phyloP scores from a whole-genome alignment of 2,329 filamentous ascomycete genomes.

The Clathrospora elynae region DNA sequence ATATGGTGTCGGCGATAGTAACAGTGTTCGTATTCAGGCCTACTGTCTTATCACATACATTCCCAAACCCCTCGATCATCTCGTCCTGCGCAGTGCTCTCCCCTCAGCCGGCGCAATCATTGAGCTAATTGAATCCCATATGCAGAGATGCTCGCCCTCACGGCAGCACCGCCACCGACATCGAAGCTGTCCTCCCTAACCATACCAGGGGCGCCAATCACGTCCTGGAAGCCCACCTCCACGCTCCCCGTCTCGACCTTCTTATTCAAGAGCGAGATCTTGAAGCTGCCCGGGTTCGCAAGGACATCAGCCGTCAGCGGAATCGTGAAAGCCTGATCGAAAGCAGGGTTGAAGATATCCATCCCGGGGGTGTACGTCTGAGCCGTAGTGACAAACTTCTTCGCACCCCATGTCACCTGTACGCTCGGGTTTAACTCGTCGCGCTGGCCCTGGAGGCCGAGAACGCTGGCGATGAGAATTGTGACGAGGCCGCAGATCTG shows the following conservation, averaged over 20 bases:
- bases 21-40: no score
- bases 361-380: constrained; percentile 53
- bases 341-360: constrained; percentile 57
- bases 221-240: constrained; percentile 36
- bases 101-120: no score
- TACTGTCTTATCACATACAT: no score
- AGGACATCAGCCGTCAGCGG: constrained; percentile 47
- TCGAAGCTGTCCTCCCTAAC: constrained; percentile 29
- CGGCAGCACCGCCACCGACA: constrained; percentile 31
- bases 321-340: constrained; percentile 54
- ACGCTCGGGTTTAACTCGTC: constrained; percentile 55
- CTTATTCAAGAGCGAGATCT: constrained; percentile 37
- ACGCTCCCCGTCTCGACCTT: constrained; percentile 31
- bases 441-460: constrained; percentile 51
- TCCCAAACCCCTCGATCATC: no score
- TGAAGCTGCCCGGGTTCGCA: constrained; percentile 28
- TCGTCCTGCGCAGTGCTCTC: no score
- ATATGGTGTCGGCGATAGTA: no score
- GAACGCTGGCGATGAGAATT: constrained; percentile 52
- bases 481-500: constrained; percentile 51
- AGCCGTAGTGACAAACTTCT: constrained; percentile 51
- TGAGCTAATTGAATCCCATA: constrained; percentile 28
- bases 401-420: constrained; percentile 51
- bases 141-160: constrained; percentile 35
- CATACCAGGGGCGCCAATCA: constrained; percentile 29